A percentile compares a stretch with the other conserved stretches of the same genome.
These are phyloP conservation scores for Ricinus communis DNA, from an alignment of 345 rosid genomes.

Conservation along the genomic window DNA sequence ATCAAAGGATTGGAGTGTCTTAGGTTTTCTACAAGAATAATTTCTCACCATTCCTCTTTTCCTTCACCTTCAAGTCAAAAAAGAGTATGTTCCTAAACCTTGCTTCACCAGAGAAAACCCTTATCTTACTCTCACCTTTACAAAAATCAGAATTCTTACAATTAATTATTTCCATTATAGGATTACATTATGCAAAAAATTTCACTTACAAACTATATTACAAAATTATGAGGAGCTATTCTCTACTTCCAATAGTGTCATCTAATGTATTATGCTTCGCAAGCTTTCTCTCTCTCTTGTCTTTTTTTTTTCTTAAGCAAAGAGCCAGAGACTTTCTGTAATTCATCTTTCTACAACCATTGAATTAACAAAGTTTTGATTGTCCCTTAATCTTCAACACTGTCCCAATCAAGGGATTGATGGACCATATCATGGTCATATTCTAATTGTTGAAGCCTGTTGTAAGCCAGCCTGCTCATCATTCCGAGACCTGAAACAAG, in stretches of 20 bases:
- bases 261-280: neutral
- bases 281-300: no score
- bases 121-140: no score
- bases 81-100: no score
- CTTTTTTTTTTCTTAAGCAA: neutral
- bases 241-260: neutral
- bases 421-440: conserved; percentile 28
- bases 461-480: conserved; percentile 64
- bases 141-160: no score
- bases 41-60: no score
- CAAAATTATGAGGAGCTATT: no score
- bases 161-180: neutral
- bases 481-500: conserved; percentile 61
- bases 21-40: no score
- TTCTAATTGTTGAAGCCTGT: conserved; percentile 49
- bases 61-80: no score
- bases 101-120: no score
- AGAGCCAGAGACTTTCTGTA: neutral
- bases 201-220: neutral
- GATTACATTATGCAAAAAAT: neutral
- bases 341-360: neutral
- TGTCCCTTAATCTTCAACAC: conserved; percentile 36
- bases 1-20: no score
- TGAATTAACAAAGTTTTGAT: neutral
- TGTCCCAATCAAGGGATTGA: conserved; percentile 53